Conservation (phyloP, 139 green algal species). For the Limnomonas spitsbergensis region DNA sequence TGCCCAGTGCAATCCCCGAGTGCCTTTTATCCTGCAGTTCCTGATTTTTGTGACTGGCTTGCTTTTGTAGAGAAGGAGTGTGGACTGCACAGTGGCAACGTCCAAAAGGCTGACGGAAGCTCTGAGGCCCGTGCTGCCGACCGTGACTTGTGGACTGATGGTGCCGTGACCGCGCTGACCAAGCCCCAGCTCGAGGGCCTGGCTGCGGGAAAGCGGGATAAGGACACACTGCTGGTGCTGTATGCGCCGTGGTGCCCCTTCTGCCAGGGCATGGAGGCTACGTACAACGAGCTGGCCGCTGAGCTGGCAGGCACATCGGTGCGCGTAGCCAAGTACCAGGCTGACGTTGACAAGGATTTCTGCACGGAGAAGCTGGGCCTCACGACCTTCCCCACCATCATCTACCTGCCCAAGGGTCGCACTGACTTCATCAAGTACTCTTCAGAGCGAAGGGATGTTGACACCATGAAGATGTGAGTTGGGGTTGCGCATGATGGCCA, state of each 20-base stretch:
- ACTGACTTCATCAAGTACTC: constrained; percentile 75
- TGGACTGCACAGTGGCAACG: constrained; percentile 91
- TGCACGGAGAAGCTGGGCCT: constrained; percentile 67
- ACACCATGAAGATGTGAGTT: constrained; percentile 84
- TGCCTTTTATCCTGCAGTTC: too few species aligned
- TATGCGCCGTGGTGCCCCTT: constrained; percentile 97
- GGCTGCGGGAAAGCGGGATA: constrained; percentile 51
- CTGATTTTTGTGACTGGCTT: too few species aligned
- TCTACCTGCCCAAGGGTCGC: constrained; percentile 68
- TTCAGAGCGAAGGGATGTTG: constrained; percentile 72
- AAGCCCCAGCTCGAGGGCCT: constrained; percentile 31
- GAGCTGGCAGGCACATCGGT: not conserved
- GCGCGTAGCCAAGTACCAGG: constrained; percentile 77
- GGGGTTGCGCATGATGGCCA: not conserved
- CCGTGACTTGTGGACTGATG: constrained; percentile 63
- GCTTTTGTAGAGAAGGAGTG: constrained; percentile 79
- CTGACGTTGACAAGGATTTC: constrained; percentile 81
- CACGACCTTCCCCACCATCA: constrained; percentile 88
- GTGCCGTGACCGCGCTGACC: constrained; percentile 15
- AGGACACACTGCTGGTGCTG: constrained; percentile 82
- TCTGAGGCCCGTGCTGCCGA: constrained; percentile 42
- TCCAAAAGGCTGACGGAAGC: constrained; percentile 57
- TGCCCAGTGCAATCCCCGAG: too few species aligned
- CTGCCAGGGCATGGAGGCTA: constrained; percentile 62
- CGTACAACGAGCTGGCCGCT: not conserved